Evolutionary conservation across 768 basidiomycete genomes (phyloP).

Genomic region (Gautieria morchelliformis): DNA sequence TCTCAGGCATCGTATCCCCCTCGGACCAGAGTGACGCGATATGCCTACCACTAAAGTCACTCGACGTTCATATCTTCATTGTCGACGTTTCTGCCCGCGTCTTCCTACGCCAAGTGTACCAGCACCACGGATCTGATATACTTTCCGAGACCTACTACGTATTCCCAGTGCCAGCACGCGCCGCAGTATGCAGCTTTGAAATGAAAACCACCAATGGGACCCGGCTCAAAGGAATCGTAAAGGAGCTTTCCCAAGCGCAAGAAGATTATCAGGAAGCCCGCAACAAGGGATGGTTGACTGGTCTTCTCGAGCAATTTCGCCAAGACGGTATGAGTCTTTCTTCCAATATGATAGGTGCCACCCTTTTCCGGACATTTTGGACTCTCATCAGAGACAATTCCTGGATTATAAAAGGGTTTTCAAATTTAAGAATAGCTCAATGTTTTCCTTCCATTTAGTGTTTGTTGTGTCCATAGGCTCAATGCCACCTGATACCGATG

Average conservation of each 20-base stretch:
- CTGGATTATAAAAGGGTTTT: too few relatives aligned
- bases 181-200: conserved; percentile 46
- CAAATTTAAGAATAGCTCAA: conserved; percentile 21
- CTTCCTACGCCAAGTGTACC: not conserved
- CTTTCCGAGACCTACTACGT: conserved; percentile 30
- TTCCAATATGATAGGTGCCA: too few relatives aligned
- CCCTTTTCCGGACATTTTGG: not conserved
- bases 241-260: conserved; percentile 37
- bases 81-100: conserved; percentile 1
- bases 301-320: too few relatives aligned
- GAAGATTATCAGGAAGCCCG: conserved; percentile 34
- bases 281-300: too few relatives aligned
- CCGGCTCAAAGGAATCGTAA: conserved; percentile 33
- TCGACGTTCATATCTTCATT: too few relatives aligned
- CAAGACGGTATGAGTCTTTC: conserved; percentile 24
- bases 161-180: conserved; percentile 49
- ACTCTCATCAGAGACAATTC: too few relatives aligned
- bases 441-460: conserved; percentile 51
- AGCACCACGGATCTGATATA: not conserved
- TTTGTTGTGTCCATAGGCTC: too few relatives aligned
- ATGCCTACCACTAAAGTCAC: not conserved
- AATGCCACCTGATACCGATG: conserved; percentile 32
- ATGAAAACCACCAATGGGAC: conserved; percentile 36
- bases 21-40: not conserved
- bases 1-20: too few relatives aligned